Conservation (phyloP, 768 basidiomycete genomes). For the Hortiboletus campestris region DNA sequence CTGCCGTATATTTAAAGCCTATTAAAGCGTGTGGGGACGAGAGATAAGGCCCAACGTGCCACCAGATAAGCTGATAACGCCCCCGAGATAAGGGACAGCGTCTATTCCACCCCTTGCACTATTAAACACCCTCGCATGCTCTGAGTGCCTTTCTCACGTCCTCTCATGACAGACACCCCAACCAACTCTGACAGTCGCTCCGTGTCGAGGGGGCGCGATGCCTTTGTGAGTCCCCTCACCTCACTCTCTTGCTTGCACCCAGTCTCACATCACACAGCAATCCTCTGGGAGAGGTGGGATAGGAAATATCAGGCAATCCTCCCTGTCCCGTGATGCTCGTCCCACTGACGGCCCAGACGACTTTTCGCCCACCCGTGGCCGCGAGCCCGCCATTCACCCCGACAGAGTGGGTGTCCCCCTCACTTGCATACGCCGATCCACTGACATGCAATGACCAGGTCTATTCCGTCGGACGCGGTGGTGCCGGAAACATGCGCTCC, state of each 20-base stretch:
- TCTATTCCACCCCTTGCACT: not conserved
- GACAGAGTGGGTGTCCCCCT: conserved; percentile 33
- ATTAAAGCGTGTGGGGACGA: not conserved
- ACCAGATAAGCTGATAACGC: conserved; percentile 21
- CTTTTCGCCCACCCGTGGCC: conserved; percentile 53
- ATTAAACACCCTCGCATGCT: not conserved
- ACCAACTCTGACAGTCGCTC: conserved; percentile 40
- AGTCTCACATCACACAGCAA: conserved; percentile 29
- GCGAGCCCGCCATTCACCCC: conserved; percentile 47
- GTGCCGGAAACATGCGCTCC: conserved; percentile 82
- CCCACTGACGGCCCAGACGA: conserved; percentile 51
- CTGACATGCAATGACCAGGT: conserved; percentile 1
- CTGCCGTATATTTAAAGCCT: not conserved
- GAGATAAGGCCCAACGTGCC: conserved; percentile 13
- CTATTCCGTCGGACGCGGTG: conserved; percentile 72
- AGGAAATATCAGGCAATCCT: conserved; percentile 61
- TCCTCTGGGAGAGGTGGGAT: conserved; percentile 68
- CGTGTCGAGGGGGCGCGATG: conserved; percentile 56
- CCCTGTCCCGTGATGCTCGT: conserved; percentile 44
- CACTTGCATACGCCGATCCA: not conserved
- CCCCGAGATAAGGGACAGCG: conserved; percentile 14
- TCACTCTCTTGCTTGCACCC: not conserved
- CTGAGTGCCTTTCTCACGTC: not conserved
- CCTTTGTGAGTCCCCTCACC: conserved; percentile 43
- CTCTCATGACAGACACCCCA: conserved; percentile 26